Base-by-base conservation (phyloP, 2,329 filamentous ascomycete species). In the Fusarium ambrosium region DNA sequence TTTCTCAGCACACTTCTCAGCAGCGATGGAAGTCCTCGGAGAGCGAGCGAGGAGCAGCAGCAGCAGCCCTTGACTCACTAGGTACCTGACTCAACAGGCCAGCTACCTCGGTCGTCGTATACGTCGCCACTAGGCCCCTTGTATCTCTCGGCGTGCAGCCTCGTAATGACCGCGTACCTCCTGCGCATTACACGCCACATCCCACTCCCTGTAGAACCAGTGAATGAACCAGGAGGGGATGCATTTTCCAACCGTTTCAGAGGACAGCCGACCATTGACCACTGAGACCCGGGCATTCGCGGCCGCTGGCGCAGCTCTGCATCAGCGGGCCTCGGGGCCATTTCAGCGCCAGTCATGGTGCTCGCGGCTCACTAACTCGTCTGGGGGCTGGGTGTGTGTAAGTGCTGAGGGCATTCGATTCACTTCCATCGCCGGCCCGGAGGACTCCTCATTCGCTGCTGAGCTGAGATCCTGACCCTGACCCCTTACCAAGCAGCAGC, bases 401-500 rank as follows among this genome's bases (percentile, higher is more conserved):
- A 63, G 72, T 74, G 73, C 72, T 73, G 72, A 36, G 66, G 56
- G 76, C 60, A 59, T 78, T 78, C 77, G 69, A 79, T 77, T 59
- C n/a, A 51, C 71, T 78, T 78, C 77, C 77, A 79, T 76, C 66
- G 65, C 60, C 64, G 61, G 68, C 73, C 48, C 48, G 48, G 48
- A 20, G 22, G 41, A 22, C 4, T 71, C 68, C 41, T 62, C 64
- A 78, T 78, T 78, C 77, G 77, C 41, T 59, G 56, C 59, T 39
- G 20, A 27, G 20, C 32, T 29, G 53, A 22, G 22, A 32, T 55
- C 63, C 62, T 66, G 58, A 67, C 62, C 63, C 62, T 66, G 58
- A 67, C 62, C 68, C 68, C 64, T 78, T 74, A 78, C 75, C 77
- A 78, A 78, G 77, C 77, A 79, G 75, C 79, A 78, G 77, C 77